phyloP scores from a whole-genome alignment of 2,329 filamentous ascomycete species.

The Epichloe glyceriae region DNA sequence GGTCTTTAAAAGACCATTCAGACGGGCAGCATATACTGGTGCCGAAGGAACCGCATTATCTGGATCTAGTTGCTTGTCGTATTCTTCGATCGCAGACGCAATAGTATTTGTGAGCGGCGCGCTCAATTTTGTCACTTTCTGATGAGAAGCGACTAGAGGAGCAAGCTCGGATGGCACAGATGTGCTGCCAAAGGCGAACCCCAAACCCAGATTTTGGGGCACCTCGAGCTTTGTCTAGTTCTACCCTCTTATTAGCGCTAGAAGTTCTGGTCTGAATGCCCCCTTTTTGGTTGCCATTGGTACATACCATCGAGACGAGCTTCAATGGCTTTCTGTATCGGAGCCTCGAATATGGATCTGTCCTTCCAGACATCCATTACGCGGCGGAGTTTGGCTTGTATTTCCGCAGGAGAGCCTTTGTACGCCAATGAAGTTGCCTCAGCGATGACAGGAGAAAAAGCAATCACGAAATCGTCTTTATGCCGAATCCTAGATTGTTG shows the following conservation, averaged over 20 bases:
- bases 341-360: constrained; percentile 66
- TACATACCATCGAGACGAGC: constrained; percentile 59
- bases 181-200: constrained; percentile 45
- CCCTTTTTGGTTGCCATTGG: too few relatives aligned
- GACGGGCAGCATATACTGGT: constrained; percentile 80
- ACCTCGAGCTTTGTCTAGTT: constrained; percentile 48
- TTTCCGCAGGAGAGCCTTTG: constrained; percentile 72
- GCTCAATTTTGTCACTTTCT: constrained; percentile 59
- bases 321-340: constrained; percentile 73
- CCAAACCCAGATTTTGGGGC: constrained; percentile 37
- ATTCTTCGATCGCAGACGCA: constrained; percentile 65
- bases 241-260: constrained; percentile 22
- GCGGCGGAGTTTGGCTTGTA: constrained; percentile 75
- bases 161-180: constrained; percentile 64
- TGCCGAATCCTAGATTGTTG: constrained; percentile 90
- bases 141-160: constrained; percentile 61
- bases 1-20: constrained; percentile 80
- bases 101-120: constrained; percentile 54
- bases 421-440: constrained; percentile 88
- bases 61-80: constrained; percentile 68
- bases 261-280: neutral
- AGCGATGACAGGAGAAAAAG: constrained; percentile 82
- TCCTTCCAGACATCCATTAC: constrained; percentile 94
- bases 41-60: constrained; percentile 57
- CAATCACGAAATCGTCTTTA: constrained; percentile 84